These are phyloP conservation scores for Protostelium mycophagum DNA, from an alignment of 78 protist species.

Conservation along the genomic window DNA sequence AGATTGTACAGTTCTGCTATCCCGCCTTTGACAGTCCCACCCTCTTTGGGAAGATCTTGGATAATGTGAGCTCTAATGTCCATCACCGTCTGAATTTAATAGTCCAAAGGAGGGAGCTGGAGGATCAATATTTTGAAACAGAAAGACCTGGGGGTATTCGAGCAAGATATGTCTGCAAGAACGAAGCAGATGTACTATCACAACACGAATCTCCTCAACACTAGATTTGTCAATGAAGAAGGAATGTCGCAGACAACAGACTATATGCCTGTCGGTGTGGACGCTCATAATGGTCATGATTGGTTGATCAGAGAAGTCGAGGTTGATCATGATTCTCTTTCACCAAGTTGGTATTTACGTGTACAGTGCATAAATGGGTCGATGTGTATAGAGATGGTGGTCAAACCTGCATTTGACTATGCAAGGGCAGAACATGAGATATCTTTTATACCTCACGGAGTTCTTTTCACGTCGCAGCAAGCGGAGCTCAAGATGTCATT, in stretches of 20 bases:
- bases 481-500: background rate
- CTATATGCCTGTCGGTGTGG: background rate
- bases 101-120: slow-evolving; percentile 58
- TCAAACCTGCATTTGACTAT: background rate
- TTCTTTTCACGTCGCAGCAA: background rate
- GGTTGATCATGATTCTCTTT: too few species aligned
- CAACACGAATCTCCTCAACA: background rate
- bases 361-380: background rate
- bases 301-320: background rate
- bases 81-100: too few species aligned
- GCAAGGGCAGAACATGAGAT: background rate
- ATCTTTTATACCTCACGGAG: background rate
- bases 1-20: slow-evolving; percentile 45
- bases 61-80: too few species aligned
- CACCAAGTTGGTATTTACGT: too few species aligned
- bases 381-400: background rate
- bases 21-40: slow-evolving; percentile 58
- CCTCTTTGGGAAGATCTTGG: slow-evolving; percentile 38
- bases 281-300: background rate
- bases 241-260: background rate
- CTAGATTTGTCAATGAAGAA: background rate
- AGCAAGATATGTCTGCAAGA: too few species aligned
- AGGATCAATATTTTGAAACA: too few species aligned
- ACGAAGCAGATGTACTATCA: background rate
- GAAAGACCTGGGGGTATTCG: too few species aligned